Conservation (phyloP, 83 land plant genomes). For the Diphasiastrum complanatum region DNA sequence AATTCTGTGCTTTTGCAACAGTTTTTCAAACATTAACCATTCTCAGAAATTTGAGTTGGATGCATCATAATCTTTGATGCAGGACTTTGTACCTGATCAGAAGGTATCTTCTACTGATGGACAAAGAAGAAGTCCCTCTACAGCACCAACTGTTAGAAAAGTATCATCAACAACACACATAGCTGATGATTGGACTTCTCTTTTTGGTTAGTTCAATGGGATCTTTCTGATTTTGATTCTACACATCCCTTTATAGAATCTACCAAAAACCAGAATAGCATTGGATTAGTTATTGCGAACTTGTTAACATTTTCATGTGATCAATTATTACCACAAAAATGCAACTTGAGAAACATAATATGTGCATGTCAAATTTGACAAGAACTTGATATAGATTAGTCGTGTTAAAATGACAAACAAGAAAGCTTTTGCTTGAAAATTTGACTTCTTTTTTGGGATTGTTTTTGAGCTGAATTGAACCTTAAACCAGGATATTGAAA, state of each 20-base stretch:
- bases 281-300: neutral
- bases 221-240: neutral
- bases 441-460: no score
- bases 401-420: no score
- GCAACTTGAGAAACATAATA: no score
- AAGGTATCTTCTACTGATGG: constrained; percentile 34
- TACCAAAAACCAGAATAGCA: no score
- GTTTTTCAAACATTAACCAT: constrained; percentile 1
- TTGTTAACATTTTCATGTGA: neutral
- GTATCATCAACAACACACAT: constrained; percentile 54
- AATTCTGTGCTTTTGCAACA: neutral
- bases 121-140: constrained; percentile 34
- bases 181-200: constrained; percentile 70
- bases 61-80: constrained; percentile 48
- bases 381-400: no score
- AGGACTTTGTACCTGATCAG: constrained; percentile 41
- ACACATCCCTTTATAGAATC: no score
- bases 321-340: neutral
- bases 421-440: no score
- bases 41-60: constrained; percentile 4
- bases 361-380: no score
- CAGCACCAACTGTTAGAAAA: constrained; percentile 41
- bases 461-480: no score
- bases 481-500: no score
- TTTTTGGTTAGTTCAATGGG: constrained; percentile 43